These are phyloP conservation scores for Russula lepida DNA, from an alignment of 768 basidiomycete species.

Conservation along the genomic window DNA sequence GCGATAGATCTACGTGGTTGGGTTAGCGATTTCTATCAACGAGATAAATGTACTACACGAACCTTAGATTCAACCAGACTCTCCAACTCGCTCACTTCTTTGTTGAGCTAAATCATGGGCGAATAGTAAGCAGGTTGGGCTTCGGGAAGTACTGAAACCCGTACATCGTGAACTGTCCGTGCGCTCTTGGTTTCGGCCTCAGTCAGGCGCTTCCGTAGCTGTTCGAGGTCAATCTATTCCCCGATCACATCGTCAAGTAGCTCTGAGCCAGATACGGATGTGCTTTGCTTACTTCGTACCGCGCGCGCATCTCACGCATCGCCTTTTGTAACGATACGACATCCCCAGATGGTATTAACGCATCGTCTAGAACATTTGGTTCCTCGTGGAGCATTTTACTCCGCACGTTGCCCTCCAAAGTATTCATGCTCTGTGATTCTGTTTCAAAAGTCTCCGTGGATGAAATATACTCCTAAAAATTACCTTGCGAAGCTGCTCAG, in stretches of 20 bases:
- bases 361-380: slow-evolving; percentile 28
- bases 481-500: slow-evolving; percentile 68
- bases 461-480: neutral
- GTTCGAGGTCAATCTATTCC: slow-evolving; percentile 54
- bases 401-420: slow-evolving; percentile 70
- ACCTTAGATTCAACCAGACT: slow-evolving; percentile 92
- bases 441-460: neutral
- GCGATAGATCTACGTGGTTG: slow-evolving; percentile 59
- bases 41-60: slow-evolving; percentile 10
- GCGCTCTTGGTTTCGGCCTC: slow-evolving; percentile 73
- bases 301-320: slow-evolving; percentile 41
- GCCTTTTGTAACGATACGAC: slow-evolving; percentile 35
- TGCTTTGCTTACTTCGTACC: slow-evolving; percentile 40
- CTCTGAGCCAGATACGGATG: neutral
- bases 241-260: neutral
- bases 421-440: slow-evolving; percentile 52
- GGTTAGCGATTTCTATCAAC: neutral
- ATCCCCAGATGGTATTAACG: slow-evolving; percentile 25
- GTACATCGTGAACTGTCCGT: slow-evolving; percentile 57
- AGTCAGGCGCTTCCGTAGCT: slow-evolving; percentile 56
- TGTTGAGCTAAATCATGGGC: slow-evolving; percentile 53
- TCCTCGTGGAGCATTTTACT: slow-evolving; percentile 48
- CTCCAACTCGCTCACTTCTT: slow-evolving; percentile 90
- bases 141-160: slow-evolving; percentile 23
- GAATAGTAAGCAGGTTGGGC: slow-evolving; percentile 4